These are phyloP conservation scores for Mangifera indica DNA, from an alignment of 345 rosid genomes.

Conservation along the genomic window DNA sequence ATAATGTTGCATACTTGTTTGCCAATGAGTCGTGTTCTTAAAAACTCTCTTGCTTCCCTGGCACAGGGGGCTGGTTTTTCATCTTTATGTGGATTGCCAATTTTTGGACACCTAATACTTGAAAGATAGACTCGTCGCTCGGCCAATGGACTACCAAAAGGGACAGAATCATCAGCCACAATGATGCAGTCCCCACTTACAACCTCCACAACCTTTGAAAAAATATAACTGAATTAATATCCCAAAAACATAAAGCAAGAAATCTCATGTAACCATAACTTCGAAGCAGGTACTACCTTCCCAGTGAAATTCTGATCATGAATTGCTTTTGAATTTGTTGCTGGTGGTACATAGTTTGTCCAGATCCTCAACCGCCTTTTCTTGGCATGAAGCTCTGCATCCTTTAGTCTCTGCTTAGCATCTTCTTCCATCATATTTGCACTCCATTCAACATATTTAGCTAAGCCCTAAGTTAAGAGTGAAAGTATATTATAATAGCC, in stretches of 20 bases:
- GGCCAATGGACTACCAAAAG: conserved; percentile 77
- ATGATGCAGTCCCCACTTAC: conserved; percentile 93
- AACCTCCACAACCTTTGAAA: conserved; percentile 81
- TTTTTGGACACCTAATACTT: conserved; percentile 88
- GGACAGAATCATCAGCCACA: conserved; percentile 89
- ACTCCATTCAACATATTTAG: conserved; percentile 98
- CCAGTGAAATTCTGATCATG: conserved; percentile 88
- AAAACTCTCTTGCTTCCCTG: conserved; percentile 84
- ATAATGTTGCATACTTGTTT: conserved; percentile 48
- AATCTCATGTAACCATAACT: neutral
- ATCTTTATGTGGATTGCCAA: conserved; percentile 84
- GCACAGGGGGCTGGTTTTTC: conserved; percentile 94
- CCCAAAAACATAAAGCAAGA: neutral
- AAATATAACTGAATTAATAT: conserved; percentile 8
- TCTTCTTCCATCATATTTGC: conserved; percentile 98
- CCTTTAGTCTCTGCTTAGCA: conserved; percentile 66
- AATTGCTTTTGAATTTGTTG: conserved; percentile 83
- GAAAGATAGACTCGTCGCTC: conserved; percentile 90
- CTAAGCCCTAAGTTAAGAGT: conserved; percentile 63
- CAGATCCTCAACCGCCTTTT: conserved; percentile 72
- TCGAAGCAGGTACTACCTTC: conserved; percentile 47
- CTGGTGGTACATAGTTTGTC: conserved; percentile 86
- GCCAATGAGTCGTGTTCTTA: conserved; percentile 79
- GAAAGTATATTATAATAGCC: conserved; percentile 6
- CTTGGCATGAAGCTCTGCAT: conserved; percentile 91